These are phyloP conservation scores for Ceriops zippeliana DNA, from an alignment of 345 rosid genomes.

Conservation along the genomic window DNA sequence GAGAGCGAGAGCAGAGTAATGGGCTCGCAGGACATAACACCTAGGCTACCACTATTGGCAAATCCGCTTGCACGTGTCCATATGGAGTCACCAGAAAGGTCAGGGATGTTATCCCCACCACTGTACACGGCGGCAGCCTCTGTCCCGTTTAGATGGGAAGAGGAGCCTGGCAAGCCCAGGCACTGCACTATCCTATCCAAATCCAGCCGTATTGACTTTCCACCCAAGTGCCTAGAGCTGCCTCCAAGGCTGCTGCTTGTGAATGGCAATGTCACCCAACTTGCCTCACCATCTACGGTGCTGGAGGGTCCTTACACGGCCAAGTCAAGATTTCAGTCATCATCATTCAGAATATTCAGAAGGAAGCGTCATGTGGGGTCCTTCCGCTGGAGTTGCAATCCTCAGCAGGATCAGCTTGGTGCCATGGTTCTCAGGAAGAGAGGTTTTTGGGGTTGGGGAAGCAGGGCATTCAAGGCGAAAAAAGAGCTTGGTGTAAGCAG, in stretches of 20 bases:
- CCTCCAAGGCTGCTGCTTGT: constrained; percentile 61
- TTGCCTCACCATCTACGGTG: constrained; percentile 48
- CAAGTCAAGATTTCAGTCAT: constrained; percentile 30
- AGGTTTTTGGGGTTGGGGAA: constrained; percentile 33
- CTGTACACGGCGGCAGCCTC: constrained; percentile 52
- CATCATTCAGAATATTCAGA: constrained; percentile 35
- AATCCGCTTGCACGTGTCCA: constrained; percentile 27
- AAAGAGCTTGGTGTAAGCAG: constrained; percentile 45
- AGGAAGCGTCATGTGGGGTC: constrained; percentile 46
- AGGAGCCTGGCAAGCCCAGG: constrained; percentile 85
- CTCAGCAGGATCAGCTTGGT: constrained; percentile 27
- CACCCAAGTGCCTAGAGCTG: constrained; percentile 46
- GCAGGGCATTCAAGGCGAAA: constrained; percentile 35
- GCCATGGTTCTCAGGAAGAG: constrained; percentile 20
- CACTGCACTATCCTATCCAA: constrained; percentile 29
- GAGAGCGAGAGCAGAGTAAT: constrained; percentile 4
- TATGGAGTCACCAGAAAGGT: constrained; percentile 49
- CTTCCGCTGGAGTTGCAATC: constrained; percentile 30
- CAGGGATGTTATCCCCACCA: constrained; percentile 61
- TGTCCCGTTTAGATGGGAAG: constrained; percentile 89
- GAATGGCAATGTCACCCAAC: constrained; percentile 37
- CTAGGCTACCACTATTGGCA: constrained; percentile 39
- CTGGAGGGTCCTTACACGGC: constrained; percentile 40
- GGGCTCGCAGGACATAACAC: constrained; percentile 29
- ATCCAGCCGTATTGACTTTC: constrained; percentile 13